phyloP scores from a whole-genome alignment of 352 stramenopile species.

The Globisporangium orthogonon region DNA sequence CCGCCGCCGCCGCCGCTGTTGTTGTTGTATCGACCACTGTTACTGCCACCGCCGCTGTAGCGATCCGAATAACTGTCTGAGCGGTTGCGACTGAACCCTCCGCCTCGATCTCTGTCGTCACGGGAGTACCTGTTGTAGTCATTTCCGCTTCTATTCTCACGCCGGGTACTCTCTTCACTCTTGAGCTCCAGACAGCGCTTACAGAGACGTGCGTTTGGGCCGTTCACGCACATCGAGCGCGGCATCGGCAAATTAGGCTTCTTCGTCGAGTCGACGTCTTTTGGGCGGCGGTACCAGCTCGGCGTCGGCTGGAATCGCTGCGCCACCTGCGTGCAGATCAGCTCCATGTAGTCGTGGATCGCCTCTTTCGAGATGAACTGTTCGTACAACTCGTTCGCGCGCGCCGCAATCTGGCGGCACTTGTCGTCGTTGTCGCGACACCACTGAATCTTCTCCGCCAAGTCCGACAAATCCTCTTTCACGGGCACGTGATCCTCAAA shows the following conservation, averaged over 20 bases:
- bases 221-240: slow-evolving; percentile 53
- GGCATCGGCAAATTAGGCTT: slow-evolving; percentile 49
- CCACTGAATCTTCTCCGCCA: slow-evolving; percentile 98
- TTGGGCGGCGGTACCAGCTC: slow-evolving; percentile 59
- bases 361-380: slow-evolving; percentile 88
- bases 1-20: slow-evolving; percentile 16
- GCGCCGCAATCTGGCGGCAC: slow-evolving; percentile 93
- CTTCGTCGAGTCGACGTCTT: slow-evolving; percentile 43
- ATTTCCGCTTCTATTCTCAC: slow-evolving; percentile 12
- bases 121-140: slow-evolving; percentile 14
- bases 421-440: slow-evolving; percentile 96
- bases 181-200: slow-evolving; percentile 65
- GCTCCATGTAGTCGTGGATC: slow-evolving; percentile 97
- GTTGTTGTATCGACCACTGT: slow-evolving; percentile 17
- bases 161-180: slow-evolving; percentile 40
- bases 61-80: slow-evolving; percentile 9
- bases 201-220: slow-evolving; percentile 47
- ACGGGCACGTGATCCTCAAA: slow-evolving; percentile 98
- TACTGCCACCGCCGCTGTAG: neutral
- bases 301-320: slow-evolving; percentile 74
- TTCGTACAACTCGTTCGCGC: slow-evolving; percentile 93
- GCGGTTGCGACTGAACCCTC: slow-evolving; percentile 4
- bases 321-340: slow-evolving; percentile 91
- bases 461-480: slow-evolving; percentile 95
- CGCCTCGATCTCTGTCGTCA: slow-evolving; percentile 15